Evolutionary conservation across 106 monocot genomes (phyloP).

Genomic region (Dendrobium officinale): DNA sequence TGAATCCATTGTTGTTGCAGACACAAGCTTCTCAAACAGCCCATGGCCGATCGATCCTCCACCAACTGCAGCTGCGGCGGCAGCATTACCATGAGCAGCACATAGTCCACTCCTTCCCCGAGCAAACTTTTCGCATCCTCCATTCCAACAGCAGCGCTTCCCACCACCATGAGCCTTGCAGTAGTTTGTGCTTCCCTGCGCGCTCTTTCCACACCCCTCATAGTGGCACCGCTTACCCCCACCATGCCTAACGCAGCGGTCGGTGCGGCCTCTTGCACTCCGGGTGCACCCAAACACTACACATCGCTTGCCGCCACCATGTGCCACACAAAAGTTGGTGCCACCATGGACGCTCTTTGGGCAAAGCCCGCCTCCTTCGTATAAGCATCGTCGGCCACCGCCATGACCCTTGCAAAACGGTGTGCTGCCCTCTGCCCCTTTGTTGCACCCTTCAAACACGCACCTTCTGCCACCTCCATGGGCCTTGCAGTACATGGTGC

Average conservation of each 20-base stretch:
- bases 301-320: constrained; percentile 93
- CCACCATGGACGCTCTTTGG: constrained; percentile 97
- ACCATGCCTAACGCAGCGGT: constrained; percentile 86
- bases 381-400: constrained; percentile 77
- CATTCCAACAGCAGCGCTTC: constrained; percentile 54
- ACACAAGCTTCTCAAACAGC: constrained; percentile 55
- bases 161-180: constrained; percentile 99
- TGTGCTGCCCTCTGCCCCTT: constrained; percentile 92
- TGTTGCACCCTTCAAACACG: constrained; percentile 82
- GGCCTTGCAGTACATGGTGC: constrained; percentile 86
- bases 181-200: constrained; percentile 94
- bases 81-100: constrained; percentile 59
- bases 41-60: neutral
- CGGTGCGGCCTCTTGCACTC: constrained; percentile 87
- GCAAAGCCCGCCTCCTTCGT: constrained; percentile 73
- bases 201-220: constrained; percentile 74
- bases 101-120: constrained; percentile 87
- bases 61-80: constrained; percentile 7
- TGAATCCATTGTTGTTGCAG: constrained; percentile 12
- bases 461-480: constrained; percentile 93
- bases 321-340: constrained; percentile 87
- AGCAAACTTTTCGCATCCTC: constrained; percentile 88
- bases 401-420: constrained; percentile 87
- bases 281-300: constrained; percentile 57
- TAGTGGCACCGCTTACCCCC: constrained; percentile 85